Percentiles rank a stretch among this genome's conserved stretches.
phyloP scores from a whole-genome alignment of 73 alveolate genomes.

The Symbiodinium pilosum region DNA sequence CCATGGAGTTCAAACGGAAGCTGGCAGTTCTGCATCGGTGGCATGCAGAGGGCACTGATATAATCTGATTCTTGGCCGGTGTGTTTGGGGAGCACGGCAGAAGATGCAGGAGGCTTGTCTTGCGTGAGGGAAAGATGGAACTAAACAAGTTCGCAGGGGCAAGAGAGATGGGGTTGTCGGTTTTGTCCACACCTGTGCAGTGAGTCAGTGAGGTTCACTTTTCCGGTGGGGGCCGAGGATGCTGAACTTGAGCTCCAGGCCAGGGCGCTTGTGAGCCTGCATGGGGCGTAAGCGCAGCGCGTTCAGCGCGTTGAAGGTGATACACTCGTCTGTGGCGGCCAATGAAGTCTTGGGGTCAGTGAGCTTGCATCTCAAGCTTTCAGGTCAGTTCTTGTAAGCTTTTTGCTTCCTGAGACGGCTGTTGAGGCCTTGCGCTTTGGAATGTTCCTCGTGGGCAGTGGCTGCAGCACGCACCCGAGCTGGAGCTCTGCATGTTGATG shows the following conservation, averaged over 20 bases:
- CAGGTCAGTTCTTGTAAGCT: too few relatives aligned
- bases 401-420: background rate
- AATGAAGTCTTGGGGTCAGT: conserved; percentile 28
- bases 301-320: background rate
- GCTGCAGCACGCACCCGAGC: conserved; percentile 31
- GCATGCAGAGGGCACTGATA: background rate
- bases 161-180: too few relatives aligned
- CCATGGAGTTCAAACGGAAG: too few relatives aligned
- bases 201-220: conserved; percentile 62
- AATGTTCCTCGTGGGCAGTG: conserved; percentile 46
- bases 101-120: background rate
- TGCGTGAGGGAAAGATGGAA: background rate
- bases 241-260: conserved; percentile 56
- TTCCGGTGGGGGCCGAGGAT: conserved; percentile 62
- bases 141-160: too few relatives aligned
- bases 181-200: too few relatives aligned
- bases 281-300: background rate
- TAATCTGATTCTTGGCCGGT: too few relatives aligned
- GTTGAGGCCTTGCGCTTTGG: conserved; percentile 51
- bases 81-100: background rate
- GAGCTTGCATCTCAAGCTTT: too few relatives aligned
- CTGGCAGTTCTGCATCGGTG: too few relatives aligned
- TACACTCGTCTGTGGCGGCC: conserved; percentile 38
- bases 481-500: too few relatives aligned
- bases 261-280: background rate